Conservation (phyloP, 2,329 filamentous ascomycete genomes). For the Monilinia laxa region DNA sequence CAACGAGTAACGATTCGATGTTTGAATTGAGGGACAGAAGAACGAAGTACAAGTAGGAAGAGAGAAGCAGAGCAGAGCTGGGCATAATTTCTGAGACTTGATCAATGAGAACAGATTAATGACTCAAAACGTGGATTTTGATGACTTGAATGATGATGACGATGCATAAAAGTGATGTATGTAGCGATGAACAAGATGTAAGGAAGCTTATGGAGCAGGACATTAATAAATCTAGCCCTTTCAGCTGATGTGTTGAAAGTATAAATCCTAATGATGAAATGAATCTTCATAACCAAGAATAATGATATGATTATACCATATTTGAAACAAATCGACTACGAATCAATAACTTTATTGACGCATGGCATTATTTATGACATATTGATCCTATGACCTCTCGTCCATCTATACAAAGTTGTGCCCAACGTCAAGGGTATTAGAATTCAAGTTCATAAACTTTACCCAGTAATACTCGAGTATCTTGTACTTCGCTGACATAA, state of each 20-base stretch:
- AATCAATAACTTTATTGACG: not conserved
- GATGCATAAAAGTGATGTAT: constrained; percentile 10
- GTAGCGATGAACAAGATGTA: not conserved
- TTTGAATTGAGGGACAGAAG: not conserved
- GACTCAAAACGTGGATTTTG: constrained; percentile 4
- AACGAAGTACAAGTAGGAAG: not conserved
- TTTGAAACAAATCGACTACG: constrained; percentile 1
- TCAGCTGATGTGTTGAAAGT: not conserved
- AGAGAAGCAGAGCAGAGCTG: not conserved
- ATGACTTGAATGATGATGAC: constrained; percentile 6
- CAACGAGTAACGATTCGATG: constrained; percentile 8
- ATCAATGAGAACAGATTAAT: constrained; percentile 12
- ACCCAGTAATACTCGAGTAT: not conserved
- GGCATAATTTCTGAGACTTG: constrained; percentile 7
- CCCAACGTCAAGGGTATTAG: too few relatives aligned
- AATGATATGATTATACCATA: not conserved
- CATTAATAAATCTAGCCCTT: not conserved
- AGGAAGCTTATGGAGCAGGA: not conserved
- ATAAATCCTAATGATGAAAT: constrained; percentile 3
- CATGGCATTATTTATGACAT: not conserved
- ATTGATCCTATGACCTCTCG: not conserved
- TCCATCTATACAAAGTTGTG: not conserved
- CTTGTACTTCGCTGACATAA: not conserved
- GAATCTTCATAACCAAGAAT: not conserved
- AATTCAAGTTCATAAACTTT: not conserved